Percentiles rank a stretch among this genome's conserved stretches.
phyloP scores from a whole-genome alignment of 176 grass and related monocot genomes.

The Puya raimondii region DNA sequence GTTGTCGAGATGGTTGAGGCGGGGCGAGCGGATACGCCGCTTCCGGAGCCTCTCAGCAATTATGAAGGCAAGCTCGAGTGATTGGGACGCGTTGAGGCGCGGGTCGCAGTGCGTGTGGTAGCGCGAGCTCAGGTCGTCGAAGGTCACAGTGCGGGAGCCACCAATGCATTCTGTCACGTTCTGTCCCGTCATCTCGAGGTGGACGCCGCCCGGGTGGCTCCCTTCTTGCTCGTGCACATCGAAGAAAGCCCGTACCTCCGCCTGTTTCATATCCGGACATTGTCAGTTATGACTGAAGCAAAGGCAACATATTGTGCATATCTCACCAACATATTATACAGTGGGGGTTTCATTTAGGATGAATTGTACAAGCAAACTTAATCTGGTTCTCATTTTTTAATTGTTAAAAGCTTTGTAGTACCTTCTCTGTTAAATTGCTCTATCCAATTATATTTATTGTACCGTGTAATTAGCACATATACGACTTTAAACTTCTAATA shows the following conservation, averaged over 20 bases:
- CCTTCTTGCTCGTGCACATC: slow-evolving; percentile 94
- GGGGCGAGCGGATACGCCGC: slow-evolving; percentile 52
- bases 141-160: slow-evolving; percentile 82
- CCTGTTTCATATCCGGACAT: slow-evolving; percentile 28
- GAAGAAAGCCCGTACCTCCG: slow-evolving; percentile 81
- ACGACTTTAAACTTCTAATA: too few relatives aligned
- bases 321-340: too few relatives aligned
- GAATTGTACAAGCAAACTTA: too few relatives aligned
- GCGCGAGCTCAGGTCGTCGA: slow-evolving; percentile 69
- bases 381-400: too few relatives aligned
- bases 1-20: slow-evolving; percentile 24
- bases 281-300: neutral
- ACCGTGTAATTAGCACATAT: too few relatives aligned
- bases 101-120: slow-evolving; percentile 97
- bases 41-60: slow-evolving; percentile 84
- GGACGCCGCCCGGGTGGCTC: slow-evolving; percentile 80
- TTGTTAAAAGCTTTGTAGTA: too few relatives aligned
- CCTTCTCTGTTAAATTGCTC: too few relatives aligned
- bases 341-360: too few relatives aligned
- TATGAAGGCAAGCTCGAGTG: slow-evolving; percentile 82
- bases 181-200: slow-evolving; percentile 96
- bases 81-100: slow-evolving; percentile 80
- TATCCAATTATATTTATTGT: too few relatives aligned
- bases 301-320: neutral
- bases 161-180: slow-evolving; percentile 92